Evolutionary conservation across 2,329 filamentous ascomycete species (phyloP).

Genomic region (Colletotrichum falcatum): DNA sequence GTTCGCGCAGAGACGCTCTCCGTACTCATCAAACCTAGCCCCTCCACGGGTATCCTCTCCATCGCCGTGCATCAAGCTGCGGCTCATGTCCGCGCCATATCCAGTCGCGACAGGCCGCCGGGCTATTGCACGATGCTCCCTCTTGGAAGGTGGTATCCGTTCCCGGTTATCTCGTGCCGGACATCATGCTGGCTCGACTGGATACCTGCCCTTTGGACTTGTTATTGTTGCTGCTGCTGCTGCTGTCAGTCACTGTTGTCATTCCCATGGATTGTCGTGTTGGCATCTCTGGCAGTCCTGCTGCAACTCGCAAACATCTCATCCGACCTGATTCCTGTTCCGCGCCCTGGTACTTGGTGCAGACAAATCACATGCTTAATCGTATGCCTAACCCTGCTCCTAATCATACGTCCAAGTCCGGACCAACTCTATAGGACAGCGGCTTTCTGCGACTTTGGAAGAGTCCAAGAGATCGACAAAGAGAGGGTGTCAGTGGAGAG

Average conservation of each 20-base stretch:
- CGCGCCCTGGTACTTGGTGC: neutral
- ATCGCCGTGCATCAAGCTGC: conserved; percentile 20
- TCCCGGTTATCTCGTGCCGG: conserved; percentile 32
- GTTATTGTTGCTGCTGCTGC: too few relatives aligned
- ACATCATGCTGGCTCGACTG: conserved; percentile 17
- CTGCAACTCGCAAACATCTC: neutral
- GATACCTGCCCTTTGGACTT: neutral
- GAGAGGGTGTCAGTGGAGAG: neutral
- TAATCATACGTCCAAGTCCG: neutral
- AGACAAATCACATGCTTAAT: neutral
- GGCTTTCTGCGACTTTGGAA: neutral
- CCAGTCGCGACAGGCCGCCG: conserved; percentile 24
- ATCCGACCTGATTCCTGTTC: neutral
- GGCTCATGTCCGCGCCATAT: neutral
- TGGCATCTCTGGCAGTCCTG: neutral
- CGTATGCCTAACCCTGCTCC: neutral
- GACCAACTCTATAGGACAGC: neutral
- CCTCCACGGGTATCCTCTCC: neutral
- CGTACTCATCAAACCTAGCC: conserved; percentile 13
- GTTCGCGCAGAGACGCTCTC: neutral
- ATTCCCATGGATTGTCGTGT: conserved; percentile 14
- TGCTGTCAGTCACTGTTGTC: neutral
- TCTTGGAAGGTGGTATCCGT: conserved; percentile 40
- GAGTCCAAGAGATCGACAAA: neutral
- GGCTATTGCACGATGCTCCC: conserved; percentile 31